Evolutionary conservation across 306 rosid species (phyloP).

Genomic region (Rosa multiflora): DNA sequence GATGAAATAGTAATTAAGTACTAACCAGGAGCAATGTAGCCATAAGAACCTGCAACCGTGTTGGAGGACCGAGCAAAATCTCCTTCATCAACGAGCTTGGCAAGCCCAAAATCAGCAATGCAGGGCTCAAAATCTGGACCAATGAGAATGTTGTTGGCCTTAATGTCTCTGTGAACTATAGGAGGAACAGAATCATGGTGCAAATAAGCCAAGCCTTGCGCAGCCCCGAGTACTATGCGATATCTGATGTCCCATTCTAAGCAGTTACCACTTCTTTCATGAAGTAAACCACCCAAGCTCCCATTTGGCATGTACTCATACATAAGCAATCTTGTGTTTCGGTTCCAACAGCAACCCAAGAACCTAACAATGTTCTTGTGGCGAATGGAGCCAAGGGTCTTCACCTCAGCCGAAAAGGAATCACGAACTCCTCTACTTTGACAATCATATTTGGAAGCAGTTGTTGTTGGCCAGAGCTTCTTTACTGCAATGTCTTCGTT

Average conservation of each 20-base stretch:
- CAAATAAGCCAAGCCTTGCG: conserved; percentile 87
- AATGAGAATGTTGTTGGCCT: conserved; percentile 86
- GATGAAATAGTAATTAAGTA: conserved; percentile 14
- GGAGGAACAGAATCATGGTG: conserved; percentile 95
- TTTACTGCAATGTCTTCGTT: conserved; percentile 77
- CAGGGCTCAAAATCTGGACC: conserved; percentile 84
- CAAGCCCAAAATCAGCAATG: conserved; percentile 90
- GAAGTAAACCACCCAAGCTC: conserved; percentile 79
- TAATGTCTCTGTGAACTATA: conserved; percentile 86
- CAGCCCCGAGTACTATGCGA: conserved; percentile 71
- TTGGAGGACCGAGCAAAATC: conserved; percentile 72
- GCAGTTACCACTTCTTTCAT: conserved; percentile 60
- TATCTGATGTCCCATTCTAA: conserved; percentile 81
- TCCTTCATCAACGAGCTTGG: conserved; percentile 79
- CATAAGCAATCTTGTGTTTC: conserved; percentile 67
- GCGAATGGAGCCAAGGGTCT: conserved; percentile 80
- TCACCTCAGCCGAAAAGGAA: conserved; percentile 84
- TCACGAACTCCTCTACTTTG: conserved; percentile 57
- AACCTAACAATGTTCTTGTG: conserved; percentile 92
- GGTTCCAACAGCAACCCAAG: conserved; percentile 86
- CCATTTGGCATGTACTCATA: conserved; percentile 92
- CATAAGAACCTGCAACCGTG: conserved; percentile 88
- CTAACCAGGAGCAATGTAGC: conserved; percentile 94
- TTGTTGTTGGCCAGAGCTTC: conserved; percentile 78
- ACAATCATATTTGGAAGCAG: conserved; percentile 35